Percentiles rank a stretch among this genome's conserved stretches.
Conservation (phyloP, 495 filamentous ascomycete species). For the Penicillium ochrochloron region DNA sequence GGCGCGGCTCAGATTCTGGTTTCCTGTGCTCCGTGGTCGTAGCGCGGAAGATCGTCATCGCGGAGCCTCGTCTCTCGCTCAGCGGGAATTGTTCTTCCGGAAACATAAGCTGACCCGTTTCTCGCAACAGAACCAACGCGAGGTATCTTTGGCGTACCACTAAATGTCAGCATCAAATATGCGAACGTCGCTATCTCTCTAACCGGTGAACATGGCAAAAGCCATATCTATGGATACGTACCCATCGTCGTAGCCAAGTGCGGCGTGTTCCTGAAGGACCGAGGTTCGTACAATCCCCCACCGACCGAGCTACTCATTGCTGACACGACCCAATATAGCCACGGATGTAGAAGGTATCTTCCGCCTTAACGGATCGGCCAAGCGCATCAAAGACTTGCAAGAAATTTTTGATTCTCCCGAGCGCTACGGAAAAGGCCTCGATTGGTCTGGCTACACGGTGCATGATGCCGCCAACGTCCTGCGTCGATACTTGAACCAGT, state of each 20-base stretch:
- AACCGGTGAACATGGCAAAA: slow-evolving; percentile 85
- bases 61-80: background rate
- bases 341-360: slow-evolving; percentile 98
- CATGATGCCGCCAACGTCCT: slow-evolving; percentile 98
- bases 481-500: slow-evolving; percentile 89
- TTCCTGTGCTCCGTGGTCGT: background rate
- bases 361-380: slow-evolving; percentile 93
- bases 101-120: slow-evolving; percentile 8
- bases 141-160: slow-evolving; percentile 92
- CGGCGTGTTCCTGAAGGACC: slow-evolving; percentile 96
- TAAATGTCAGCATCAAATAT: slow-evolving; percentile 94
- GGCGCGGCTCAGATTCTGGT: background rate
- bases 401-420: slow-evolving; percentile 92
- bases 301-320: slow-evolving; percentile 6
- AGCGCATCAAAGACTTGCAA: slow-evolving; percentile 96
- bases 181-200: slow-evolving; percentile 98
- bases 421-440: slow-evolving; percentile 92
- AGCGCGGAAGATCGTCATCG: background rate
- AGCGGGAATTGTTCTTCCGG: background rate
- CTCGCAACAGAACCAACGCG: slow-evolving; percentile 40
- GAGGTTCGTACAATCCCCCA: slow-evolving; percentile 63
- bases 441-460: slow-evolving; percentile 98
- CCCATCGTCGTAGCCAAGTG: slow-evolving; percentile 99
- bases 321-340: slow-evolving; percentile 56
- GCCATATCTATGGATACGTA: slow-evolving; percentile 98